These are phyloP conservation scores for Tolypocladium tropicale DNA, from an alignment of 2,329 filamentous ascomycete species.

Conservation along the genomic window DNA sequence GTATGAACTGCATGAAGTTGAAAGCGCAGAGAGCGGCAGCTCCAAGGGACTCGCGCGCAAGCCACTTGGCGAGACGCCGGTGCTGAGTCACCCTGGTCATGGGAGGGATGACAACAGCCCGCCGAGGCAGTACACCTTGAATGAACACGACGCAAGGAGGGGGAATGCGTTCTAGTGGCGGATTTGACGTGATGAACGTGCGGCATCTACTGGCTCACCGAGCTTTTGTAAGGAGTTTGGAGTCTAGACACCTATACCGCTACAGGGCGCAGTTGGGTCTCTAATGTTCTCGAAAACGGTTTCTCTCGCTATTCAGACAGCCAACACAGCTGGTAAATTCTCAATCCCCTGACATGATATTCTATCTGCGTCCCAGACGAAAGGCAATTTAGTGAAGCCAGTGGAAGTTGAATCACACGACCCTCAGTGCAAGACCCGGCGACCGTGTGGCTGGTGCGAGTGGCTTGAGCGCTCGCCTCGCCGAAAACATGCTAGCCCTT, in stretches of 20 bases:
- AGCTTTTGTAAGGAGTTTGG: constrained; percentile 1
- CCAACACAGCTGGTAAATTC: not conserved
- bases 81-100: constrained; percentile 36
- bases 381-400: not conserved
- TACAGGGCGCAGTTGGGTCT: not conserved
- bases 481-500: constrained; percentile 2
- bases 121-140: constrained; percentile 9
- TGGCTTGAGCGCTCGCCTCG: not conserved
- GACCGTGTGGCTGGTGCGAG: constrained; percentile 4
- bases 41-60: constrained; percentile 6
- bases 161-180: constrained; percentile 2
- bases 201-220: not conserved
- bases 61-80: constrained; percentile 23
- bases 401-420: not conserved
- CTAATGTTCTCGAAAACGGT: not conserved
- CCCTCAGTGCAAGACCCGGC: not conserved
- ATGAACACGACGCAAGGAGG: constrained; percentile 1
- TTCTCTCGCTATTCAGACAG: not conserved
- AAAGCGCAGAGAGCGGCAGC: constrained; percentile 12
- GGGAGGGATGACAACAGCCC: constrained; percentile 23
- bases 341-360: not conserved
- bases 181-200: not conserved
- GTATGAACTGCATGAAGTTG: constrained; percentile 37
- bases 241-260: not conserved
- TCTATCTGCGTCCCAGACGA: not conserved